Evolutionary conservation across 139 green algal species (phyloP).

Genomic region (Pleodorina starrii): DNA sequence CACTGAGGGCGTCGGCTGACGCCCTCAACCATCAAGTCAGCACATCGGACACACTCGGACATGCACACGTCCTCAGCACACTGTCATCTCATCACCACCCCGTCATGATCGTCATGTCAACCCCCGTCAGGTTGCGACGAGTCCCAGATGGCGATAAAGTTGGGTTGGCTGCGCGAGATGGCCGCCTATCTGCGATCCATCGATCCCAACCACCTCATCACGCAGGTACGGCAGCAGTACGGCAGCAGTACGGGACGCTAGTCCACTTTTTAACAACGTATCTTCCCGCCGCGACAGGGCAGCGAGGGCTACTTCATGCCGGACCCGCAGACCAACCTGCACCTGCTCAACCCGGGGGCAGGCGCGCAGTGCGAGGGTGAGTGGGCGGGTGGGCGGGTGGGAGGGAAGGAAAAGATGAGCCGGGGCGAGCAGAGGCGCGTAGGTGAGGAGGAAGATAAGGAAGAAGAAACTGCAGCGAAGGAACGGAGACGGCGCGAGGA

Average conservation of each 20-base stretch:
- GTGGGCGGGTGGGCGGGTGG: neutral
- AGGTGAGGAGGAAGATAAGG: no score
- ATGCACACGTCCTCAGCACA: no score
- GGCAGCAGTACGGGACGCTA: no score
- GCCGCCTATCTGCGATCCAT: constrained; percentile 54
- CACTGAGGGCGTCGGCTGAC: no score
- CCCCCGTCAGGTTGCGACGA: constrained; percentile 47
- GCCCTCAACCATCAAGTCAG: no score
- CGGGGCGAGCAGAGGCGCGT: no score
- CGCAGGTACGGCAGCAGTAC: neutral
- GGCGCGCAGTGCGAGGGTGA: constrained; percentile 46
- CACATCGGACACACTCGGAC: no score
- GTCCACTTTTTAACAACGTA: no score
- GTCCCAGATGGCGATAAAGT: constrained; percentile 34
- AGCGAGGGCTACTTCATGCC: constrained; percentile 44
- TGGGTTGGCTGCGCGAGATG: constrained; percentile 70
- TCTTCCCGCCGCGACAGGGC: neutral
- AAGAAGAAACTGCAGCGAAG: no score
- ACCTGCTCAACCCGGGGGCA: constrained; percentile 47
- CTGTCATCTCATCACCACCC: no score
- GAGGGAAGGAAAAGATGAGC: neutral
- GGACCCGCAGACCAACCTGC: constrained; percentile 20
- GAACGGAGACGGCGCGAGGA: no score
- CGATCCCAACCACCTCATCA: constrained; percentile 56
- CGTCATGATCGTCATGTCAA: no score